Percentiles rank a stretch among this genome's conserved stretches.
Conservation (phyloP, 73 alveolate genomes). For the Uronychia setigera region DNA sequence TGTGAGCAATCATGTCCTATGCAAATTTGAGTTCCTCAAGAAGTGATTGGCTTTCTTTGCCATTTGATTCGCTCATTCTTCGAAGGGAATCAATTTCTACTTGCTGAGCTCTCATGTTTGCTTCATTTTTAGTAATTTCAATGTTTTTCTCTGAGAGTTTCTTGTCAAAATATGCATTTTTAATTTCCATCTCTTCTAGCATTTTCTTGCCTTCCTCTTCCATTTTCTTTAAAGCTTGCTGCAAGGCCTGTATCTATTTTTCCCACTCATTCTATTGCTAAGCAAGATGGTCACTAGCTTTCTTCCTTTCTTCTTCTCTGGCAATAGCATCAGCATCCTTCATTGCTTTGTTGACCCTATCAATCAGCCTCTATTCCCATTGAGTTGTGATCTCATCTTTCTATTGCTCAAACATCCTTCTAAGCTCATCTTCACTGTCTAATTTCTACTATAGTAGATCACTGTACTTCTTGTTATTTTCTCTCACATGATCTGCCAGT, state of each 20-base stretch:
- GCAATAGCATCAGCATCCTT: background rate
- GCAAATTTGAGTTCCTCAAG: background rate
- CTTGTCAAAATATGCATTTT: background rate
- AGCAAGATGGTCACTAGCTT: background rate
- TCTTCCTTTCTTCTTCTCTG: background rate
- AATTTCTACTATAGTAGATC: slow-evolving; percentile 72
- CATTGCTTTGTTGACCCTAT: background rate
- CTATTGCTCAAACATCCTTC: slow-evolving; percentile 52
- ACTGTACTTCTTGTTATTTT: slow-evolving; percentile 76
- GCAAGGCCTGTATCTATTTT: background rate
- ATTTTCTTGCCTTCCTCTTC: background rate
- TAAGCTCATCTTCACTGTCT: slow-evolving; percentile 74
- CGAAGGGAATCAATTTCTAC: background rate
- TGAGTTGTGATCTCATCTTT: slow-evolving; percentile 35
- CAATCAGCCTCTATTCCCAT: slow-evolving; percentile 34
- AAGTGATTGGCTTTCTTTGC: background rate
- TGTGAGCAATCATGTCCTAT: background rate
- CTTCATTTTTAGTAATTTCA: background rate
- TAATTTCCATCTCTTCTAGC: background rate
- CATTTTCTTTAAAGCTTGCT: too few species aligned
- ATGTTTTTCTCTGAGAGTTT: slow-evolving; percentile 8
- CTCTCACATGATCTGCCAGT: slow-evolving; percentile 78
- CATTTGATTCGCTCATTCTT: background rate
- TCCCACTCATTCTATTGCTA: background rate
- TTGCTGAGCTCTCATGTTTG: background rate